phyloP scores from a whole-genome alignment of 2,329 filamentous ascomycete genomes.

The Laburnicola sp. region DNA sequence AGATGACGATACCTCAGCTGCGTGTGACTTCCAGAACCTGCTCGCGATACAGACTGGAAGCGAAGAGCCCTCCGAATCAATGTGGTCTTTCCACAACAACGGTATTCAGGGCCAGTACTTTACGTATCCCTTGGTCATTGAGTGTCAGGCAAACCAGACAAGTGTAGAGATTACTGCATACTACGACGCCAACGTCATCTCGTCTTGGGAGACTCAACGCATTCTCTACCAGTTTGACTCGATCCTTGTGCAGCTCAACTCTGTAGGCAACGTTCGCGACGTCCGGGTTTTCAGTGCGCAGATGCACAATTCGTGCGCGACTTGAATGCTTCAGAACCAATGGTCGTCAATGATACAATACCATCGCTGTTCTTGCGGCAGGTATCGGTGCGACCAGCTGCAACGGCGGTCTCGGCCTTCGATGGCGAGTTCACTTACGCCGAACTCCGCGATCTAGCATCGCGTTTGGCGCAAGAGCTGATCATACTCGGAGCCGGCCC shows the following conservation, averaged over 20 bases:
- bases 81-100: constrained; percentile 35
- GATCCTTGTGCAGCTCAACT: constrained; percentile 30
- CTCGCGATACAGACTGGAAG: constrained; percentile 55
- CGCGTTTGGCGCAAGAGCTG: constrained; percentile 34
- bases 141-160: constrained; percentile 28
- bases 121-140: constrained; percentile 39
- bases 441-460: constrained; percentile 28
- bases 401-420: constrained; percentile 31
- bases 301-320: constrained; percentile 28
- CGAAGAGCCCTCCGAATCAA: constrained; percentile 25
- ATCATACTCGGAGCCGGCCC: constrained; percentile 37
- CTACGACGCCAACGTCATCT: constrained; percentile 33
- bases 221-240: constrained; percentile 36
- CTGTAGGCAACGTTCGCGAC: constrained; percentile 25
- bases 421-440: constrained; percentile 38
- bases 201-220: constrained; percentile 33
- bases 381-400: constrained; percentile 19
- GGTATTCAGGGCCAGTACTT: constrained; percentile 38
- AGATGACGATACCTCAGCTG: constrained; percentile 58
- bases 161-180: constrained; percentile 30
- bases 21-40: constrained; percentile 60
- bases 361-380: constrained; percentile 30
- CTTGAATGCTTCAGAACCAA: constrained; percentile 30
- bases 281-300: constrained; percentile 32
- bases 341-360: constrained; percentile 29